These are phyloP conservation scores for Triticum dicoccoides DNA, from an alignment of 176 grass and related monocot genomes.

Conservation along the genomic window DNA sequence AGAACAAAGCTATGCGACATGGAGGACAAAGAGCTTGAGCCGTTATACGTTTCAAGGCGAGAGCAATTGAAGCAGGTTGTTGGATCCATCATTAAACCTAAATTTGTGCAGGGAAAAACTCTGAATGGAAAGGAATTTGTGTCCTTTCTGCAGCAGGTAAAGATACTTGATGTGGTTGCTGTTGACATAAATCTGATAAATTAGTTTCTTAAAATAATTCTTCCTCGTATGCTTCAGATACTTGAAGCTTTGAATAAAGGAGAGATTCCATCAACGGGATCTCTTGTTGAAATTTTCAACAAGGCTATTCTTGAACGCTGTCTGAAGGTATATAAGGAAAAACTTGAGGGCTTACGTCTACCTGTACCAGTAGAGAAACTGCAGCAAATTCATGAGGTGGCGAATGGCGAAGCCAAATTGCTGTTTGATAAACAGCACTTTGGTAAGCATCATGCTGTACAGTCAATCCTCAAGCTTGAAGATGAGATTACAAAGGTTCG, in stretches of 20 bases:
- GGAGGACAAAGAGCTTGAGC: slow-evolving; percentile 80
- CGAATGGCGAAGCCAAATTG: slow-evolving; percentile 52
- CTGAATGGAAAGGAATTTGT: slow-evolving; percentile 92
- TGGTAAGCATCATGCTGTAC: slow-evolving; percentile 75
- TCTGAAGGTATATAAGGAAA: slow-evolving; percentile 70
- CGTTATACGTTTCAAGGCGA: slow-evolving; percentile 69
- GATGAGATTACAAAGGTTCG: slow-evolving; percentile 85
- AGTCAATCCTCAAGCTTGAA: slow-evolving; percentile 72
- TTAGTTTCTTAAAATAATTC: neutral
- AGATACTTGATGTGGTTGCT: slow-evolving; percentile 6
- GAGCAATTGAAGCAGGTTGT: slow-evolving; percentile 91
- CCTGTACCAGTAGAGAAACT: slow-evolving; percentile 72
- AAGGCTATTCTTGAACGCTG: slow-evolving; percentile 93
- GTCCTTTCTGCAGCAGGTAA: slow-evolving; percentile 86
- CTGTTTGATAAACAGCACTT: slow-evolving; percentile 94
- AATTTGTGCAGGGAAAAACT: slow-evolving; percentile 84
- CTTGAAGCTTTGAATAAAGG: slow-evolving; percentile 98
- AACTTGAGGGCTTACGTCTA: slow-evolving; percentile 67
- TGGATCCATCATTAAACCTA: slow-evolving; percentile 70
- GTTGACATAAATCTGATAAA: neutral
- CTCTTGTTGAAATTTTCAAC: slow-evolving; percentile 96
- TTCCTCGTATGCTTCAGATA: slow-evolving; percentile 60
- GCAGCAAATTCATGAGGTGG: slow-evolving; percentile 59
- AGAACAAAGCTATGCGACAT: slow-evolving; percentile 97
- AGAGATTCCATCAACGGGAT: slow-evolving; percentile 92